Evolutionary conservation across 208 protist genomes (phyloP), one percentile per base, ranked within the genome.

Genomic region (Leishmania arabica): DNA sequence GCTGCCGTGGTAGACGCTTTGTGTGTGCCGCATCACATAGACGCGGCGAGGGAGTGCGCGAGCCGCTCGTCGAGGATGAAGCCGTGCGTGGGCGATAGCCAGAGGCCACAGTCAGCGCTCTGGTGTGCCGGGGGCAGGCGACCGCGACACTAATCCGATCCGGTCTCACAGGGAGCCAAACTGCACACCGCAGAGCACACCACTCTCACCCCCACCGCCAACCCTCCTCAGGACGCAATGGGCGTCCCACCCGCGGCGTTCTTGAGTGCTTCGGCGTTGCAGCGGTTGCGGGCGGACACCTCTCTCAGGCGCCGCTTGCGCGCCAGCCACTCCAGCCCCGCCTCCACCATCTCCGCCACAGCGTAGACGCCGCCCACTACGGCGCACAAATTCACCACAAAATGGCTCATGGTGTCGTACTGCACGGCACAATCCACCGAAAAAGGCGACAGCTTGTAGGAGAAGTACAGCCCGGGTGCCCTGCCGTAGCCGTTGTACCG

Each of bases 281-380:
- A 62, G 37, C 53, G 70, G 75, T 84, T 81, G 45, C 13, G 51
- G 64, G 65, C 71, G 0, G 64, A 62, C 1, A 34, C 73, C 68
- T 84, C 79, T 13, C 74, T 58, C 49, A 70, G 78, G 3, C 77
- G 74, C 6, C 76, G 79, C 58, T 76, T 47, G 47, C 79, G 77
- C 31, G 73, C 81, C 3, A 86, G 9, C 47, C 71, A 71, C 56
- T 84, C 84, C 54, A 88, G n/a, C 17, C 60, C 71, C 6, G 74
- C 73, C 62, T 91, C 85, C 27, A 94, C 7, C 53, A 94, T 84
- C 40, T 87, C 77, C 5, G 87, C 83, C 8, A 94, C 91, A 0
- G 85, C 90, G 78, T 89, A 92, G 31, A 94, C 89, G 15, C 91
- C 91, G 47, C 88, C 91, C 19, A 82, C 72, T 2, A 94, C 86